Evolutionary conservation across 768 basidiomycete species (phyloP).

Genomic region (Tephrocybe rancida): DNA sequence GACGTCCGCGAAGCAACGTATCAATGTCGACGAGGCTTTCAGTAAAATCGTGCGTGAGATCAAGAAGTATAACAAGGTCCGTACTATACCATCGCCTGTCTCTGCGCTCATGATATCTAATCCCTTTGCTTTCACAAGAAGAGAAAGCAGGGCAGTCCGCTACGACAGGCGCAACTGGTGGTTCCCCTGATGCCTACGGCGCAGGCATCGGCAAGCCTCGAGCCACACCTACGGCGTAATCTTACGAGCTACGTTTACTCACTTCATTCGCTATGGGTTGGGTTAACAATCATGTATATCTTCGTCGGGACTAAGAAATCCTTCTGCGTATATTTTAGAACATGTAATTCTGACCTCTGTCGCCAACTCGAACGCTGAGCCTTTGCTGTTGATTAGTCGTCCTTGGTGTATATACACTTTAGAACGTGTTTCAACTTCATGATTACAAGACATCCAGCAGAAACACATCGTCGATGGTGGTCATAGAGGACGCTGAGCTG

Average conservation of each 20-base stretch:
- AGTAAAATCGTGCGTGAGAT: slow-evolving; percentile 92
- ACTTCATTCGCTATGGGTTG: slow-evolving; percentile 11
- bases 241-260: slow-evolving; percentile 16
- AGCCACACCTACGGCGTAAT: slow-evolving; percentile 37
- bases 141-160: slow-evolving; percentile 77
- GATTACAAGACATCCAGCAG: slow-evolving; percentile 1
- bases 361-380: no score
- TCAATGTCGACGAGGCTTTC: slow-evolving; percentile 97
- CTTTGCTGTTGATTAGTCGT: no score
- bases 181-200: slow-evolving; percentile 51
- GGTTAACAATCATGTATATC: slow-evolving; percentile 17
- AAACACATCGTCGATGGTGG: no score
- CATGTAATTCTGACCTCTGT: no score
- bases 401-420: slow-evolving; percentile 22
- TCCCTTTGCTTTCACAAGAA: slow-evolving; percentile 46
- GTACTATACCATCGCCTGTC: slow-evolving; percentile 13
- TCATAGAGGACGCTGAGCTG: no score
- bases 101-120: slow-evolving; percentile 3
- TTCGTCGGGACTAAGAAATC: slow-evolving; percentile 17
- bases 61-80: slow-evolving; percentile 89
- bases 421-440: slow-evolving; percentile 7
- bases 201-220: neutral
- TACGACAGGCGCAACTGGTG: slow-evolving; percentile 44
- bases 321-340: no score
- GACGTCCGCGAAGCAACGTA: slow-evolving; percentile 94